Evolutionary conservation across 192 early-diverging fungal genomes (phyloP).

Genomic region (Coemansia sp.): DNA sequence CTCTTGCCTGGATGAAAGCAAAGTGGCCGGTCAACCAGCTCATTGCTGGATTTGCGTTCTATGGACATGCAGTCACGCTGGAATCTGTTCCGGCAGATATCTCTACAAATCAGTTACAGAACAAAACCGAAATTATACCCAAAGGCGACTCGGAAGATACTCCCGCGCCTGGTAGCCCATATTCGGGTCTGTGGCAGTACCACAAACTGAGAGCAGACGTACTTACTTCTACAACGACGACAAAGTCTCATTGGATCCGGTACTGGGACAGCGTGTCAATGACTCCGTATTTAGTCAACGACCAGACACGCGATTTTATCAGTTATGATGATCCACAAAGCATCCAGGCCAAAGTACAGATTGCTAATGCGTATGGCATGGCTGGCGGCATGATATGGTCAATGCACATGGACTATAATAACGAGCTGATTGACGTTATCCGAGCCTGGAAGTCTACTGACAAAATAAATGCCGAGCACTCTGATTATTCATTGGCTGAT

Average conservation of each 20-base stretch:
- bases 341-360: slow-evolving; percentile 59
- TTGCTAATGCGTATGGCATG: slow-evolving; percentile 56
- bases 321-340: slow-evolving; percentile 69
- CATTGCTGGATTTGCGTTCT: slow-evolving; percentile 63
- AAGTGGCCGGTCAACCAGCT: slow-evolving; percentile 65
- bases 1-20: slow-evolving; percentile 57
- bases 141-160: slow-evolving; percentile 59
- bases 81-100: slow-evolving; percentile 31
- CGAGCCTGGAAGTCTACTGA: not conserved
- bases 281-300: slow-evolving; percentile 75
- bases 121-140: slow-evolving; percentile 21
- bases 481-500: too few species aligned
- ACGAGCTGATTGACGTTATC: slow-evolving; percentile 55
- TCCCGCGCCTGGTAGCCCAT: slow-evolving; percentile 49
- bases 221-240: slow-evolving; percentile 19
- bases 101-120: slow-evolving; percentile 29
- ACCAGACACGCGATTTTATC: slow-evolving; percentile 56
- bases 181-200: slow-evolving; percentile 63
- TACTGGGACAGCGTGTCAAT: slow-evolving; percentile 59
- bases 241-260: slow-evolving; percentile 58
- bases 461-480: not conserved
- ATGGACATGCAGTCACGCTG: slow-evolving; percentile 57
- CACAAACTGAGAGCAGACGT: slow-evolving; percentile 57
- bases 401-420: slow-evolving; percentile 61
- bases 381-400: slow-evolving; percentile 71